phyloP scores from a whole-genome alignment of 306 rosid species.

The Carpinus viminea region DNA sequence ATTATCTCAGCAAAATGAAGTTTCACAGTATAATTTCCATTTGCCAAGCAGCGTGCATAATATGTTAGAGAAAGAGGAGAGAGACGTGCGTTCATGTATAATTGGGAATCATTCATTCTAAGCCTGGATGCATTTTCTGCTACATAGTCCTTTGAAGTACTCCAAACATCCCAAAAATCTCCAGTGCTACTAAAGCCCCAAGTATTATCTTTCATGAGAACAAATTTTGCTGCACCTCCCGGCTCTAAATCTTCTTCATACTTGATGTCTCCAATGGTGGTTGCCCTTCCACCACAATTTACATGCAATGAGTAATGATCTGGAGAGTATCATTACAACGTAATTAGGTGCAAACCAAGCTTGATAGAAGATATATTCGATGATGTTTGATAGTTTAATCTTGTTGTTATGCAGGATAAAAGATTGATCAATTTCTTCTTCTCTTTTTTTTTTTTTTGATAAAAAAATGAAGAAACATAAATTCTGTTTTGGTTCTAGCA shows the following conservation, averaged over 20 bases:
- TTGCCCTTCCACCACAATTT: constrained; percentile 63
- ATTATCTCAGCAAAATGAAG: constrained; percentile 31
- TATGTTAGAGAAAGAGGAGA: constrained; percentile 53
- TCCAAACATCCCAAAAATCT: constrained; percentile 47
- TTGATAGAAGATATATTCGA: not conserved
- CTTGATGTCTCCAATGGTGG: constrained; percentile 38
- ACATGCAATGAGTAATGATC: constrained; percentile 42
- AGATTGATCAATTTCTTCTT: no score
- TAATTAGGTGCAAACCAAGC: not conserved
- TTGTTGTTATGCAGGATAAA: not conserved
- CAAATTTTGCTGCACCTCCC: constrained; percentile 54
- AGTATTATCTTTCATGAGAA: not conserved
- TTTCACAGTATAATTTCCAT: constrained; percentile 35
- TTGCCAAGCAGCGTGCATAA: constrained; percentile 58
- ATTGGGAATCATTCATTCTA: constrained; percentile 29
- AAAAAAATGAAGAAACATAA: not conserved
- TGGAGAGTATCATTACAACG: not conserved
- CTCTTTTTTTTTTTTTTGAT: no score
- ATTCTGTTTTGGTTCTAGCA: not conserved
- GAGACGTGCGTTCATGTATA: constrained; percentile 54
- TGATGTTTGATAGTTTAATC: not conserved
- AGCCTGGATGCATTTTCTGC: constrained; percentile 26
- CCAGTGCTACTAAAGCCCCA: constrained; percentile 81
- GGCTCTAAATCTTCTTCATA: constrained; percentile 51
- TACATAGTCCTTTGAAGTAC: constrained; percentile 26